A percentile compares a stretch with the other conserved stretches of the same genome.
These are phyloP conservation scores for Aspergillus niger DNA, from an alignment of 2,329 filamentous ascomycete species.

Conservation along the genomic window DNA sequence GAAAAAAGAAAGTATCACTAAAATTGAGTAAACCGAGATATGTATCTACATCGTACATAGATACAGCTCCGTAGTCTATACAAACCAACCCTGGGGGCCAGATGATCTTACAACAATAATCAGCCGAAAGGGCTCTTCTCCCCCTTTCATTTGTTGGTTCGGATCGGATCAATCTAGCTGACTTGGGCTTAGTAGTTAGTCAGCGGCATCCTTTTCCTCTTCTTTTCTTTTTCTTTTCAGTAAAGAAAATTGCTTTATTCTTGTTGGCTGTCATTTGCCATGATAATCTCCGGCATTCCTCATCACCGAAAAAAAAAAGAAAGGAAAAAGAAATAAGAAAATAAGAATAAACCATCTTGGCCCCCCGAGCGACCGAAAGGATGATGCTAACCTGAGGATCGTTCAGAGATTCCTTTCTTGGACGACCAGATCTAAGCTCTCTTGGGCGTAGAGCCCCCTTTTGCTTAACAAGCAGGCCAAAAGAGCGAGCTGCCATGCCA, in stretches of 20 bases:
- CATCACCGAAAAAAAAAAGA: slow-evolving; percentile 1
- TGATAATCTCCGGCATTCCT: slow-evolving; percentile 29
- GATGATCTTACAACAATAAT: too few relatives aligned
- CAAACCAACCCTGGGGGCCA: too few relatives aligned
- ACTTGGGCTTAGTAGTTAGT: slow-evolving; percentile 4
- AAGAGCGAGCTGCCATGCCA: slow-evolving; percentile 23
- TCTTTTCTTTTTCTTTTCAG: slow-evolving; percentile 6
- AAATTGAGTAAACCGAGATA: not conserved
- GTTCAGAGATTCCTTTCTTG: slow-evolving; percentile 26
- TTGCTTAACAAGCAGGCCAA: slow-evolving; percentile 8
- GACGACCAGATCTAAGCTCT: slow-evolving; percentile 16
- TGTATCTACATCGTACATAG: not conserved
- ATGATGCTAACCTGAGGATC: slow-evolving; percentile 15
- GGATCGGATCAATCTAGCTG: not conserved
- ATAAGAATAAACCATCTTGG: slow-evolving; percentile 19
- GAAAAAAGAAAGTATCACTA: not conserved
- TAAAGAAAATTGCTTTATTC: not conserved
- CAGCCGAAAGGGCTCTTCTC: too few relatives aligned
- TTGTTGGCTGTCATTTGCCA: slow-evolving; percentile 22
- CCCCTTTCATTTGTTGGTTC: too few relatives aligned
- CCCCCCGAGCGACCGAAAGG: slow-evolving; percentile 20
- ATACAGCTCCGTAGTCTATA: not conserved
- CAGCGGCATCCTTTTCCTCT: slow-evolving; percentile 13
- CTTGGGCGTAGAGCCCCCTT: slow-evolving; percentile 8
- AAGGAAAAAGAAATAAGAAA: too few relatives aligned